phyloP scores from a whole-genome alignment of 495 filamentous ascomycete species.

The Pyronema omphalodes region DNA sequence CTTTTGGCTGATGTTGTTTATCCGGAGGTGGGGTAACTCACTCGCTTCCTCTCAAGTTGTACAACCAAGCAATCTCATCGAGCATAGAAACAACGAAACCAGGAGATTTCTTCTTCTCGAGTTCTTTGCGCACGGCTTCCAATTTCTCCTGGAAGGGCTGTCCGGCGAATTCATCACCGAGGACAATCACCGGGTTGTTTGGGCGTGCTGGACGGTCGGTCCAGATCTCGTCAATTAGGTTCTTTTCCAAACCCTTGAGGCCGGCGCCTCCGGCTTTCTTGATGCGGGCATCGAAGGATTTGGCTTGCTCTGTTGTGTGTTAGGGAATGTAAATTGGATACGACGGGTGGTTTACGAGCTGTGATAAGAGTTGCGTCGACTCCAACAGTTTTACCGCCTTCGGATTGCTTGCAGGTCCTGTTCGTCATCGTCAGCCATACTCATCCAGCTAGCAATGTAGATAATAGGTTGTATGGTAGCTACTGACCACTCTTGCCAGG shows the following conservation, averaged over 20 bases:
- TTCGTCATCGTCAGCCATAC: background rate
- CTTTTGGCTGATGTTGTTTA: background rate
- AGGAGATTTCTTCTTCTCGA: slow-evolving; percentile 75
- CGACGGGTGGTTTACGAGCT: slow-evolving; percentile 31
- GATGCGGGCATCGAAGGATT: slow-evolving; percentile 72
- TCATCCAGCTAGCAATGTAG: background rate
- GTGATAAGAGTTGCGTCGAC: slow-evolving; percentile 85
- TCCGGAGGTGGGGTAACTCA: slow-evolving; percentile 26
- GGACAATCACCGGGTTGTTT: slow-evolving; percentile 52
- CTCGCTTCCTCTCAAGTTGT: slow-evolving; percentile 90
- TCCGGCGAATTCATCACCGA: slow-evolving; percentile 56
- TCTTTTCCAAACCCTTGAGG: slow-evolving; percentile 52
- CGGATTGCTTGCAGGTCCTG: slow-evolving; percentile 62
- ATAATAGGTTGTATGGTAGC: background rate
- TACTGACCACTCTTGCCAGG: slow-evolving; percentile 86
- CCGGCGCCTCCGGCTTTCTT: slow-evolving; percentile 69
- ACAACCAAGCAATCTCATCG: slow-evolving; percentile 96
- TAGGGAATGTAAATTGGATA: background rate
- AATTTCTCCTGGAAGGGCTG: slow-evolving; percentile 74
- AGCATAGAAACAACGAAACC: slow-evolving; percentile 89
- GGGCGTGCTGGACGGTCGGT: slow-evolving; percentile 52
- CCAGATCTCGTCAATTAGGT: slow-evolving; percentile 82
- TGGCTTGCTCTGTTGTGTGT: slow-evolving; percentile 36
- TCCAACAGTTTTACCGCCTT: slow-evolving; percentile 69
- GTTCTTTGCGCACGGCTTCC: slow-evolving; percentile 67